phyloP scores from a whole-genome alignment of 2,329 filamentous ascomycete species.

The Colletotrichum sp. region DNA sequence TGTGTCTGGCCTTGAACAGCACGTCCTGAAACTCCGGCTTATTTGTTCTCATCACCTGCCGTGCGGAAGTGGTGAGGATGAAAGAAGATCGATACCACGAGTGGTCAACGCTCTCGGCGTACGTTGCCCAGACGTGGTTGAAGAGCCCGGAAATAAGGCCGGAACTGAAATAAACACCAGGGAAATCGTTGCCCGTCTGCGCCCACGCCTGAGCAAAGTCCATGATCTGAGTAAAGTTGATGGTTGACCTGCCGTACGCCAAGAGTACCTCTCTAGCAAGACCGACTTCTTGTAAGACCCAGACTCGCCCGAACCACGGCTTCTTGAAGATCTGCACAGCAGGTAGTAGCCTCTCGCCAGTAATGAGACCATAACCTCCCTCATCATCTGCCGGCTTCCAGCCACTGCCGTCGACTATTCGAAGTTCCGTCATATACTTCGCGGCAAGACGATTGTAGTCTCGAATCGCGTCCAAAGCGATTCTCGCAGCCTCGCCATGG shows the following conservation, averaged over 20 bases:
- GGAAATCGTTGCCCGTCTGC: neutral
- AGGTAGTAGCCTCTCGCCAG: neutral
- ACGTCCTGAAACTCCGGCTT: neutral
- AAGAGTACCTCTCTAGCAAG: neutral
- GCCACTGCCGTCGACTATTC: neutral
- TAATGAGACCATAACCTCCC: neutral
- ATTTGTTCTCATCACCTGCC: neutral
- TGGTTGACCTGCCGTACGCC: neutral
- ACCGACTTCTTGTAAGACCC: constrained; percentile 3
- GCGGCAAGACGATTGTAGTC: neutral
- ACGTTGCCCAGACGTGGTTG: neutral
- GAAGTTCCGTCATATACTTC: neutral
- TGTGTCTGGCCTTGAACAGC: neutral
- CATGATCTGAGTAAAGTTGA: neutral
- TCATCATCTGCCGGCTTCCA: neutral
- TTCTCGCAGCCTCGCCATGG: neutral
- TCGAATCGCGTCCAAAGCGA: neutral
- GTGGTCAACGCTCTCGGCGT: neutral
- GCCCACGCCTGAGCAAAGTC: neutral
- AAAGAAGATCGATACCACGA: neutral
- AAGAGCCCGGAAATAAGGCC: neutral
- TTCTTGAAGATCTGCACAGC: neutral
- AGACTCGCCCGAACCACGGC: constrained; percentile 1
- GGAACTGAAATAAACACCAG: neutral
- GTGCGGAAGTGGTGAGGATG: neutral